Evolutionary conservation across 2,329 filamentous ascomycete genomes (phyloP).

Genomic region (Aspergillus phoenicis): DNA sequence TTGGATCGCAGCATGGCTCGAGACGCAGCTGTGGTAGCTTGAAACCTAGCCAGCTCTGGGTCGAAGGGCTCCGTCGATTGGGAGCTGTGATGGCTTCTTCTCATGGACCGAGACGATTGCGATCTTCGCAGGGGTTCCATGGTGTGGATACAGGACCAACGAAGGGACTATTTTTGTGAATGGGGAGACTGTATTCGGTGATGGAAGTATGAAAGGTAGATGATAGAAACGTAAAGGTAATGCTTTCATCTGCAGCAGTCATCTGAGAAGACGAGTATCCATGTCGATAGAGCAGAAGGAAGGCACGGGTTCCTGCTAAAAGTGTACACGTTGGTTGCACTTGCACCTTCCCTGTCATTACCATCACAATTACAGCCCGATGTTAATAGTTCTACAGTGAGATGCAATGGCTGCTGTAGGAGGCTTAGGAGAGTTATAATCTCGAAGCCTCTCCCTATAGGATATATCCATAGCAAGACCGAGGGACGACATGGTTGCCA

Average conservation of each 20-base stretch:
- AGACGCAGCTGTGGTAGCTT: slow-evolving; percentile 47
- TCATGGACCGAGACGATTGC: slow-evolving; percentile 44
- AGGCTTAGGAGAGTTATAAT: no score
- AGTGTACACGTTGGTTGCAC: neutral
- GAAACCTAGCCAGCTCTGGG: slow-evolving; percentile 33
- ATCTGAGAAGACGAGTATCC: neutral
- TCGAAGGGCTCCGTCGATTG: slow-evolving; percentile 31
- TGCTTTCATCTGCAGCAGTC: neutral
- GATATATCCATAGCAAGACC: no score
- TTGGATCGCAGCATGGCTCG: slow-evolving; percentile 45
- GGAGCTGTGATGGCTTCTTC: slow-evolving; percentile 28
- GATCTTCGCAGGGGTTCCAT: slow-evolving; percentile 39
- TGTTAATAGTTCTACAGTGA: no score
- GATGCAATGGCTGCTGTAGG: no score
- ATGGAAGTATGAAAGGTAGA: slow-evolving; percentile 15
- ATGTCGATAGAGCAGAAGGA: neutral
- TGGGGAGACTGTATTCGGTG: slow-evolving; percentile 1
- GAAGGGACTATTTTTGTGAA: neutral
- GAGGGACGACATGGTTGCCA: no score
- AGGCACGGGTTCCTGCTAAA: neutral
- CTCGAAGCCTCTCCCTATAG: no score
- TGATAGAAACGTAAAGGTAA: slow-evolving; percentile 4
- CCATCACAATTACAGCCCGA: no score
- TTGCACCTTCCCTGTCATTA: no score
- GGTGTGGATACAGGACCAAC: slow-evolving; percentile 19